These are phyloP conservation scores for Schrenkiella parvula DNA, from an alignment of 345 rosid genomes.

Conservation along the genomic window DNA sequence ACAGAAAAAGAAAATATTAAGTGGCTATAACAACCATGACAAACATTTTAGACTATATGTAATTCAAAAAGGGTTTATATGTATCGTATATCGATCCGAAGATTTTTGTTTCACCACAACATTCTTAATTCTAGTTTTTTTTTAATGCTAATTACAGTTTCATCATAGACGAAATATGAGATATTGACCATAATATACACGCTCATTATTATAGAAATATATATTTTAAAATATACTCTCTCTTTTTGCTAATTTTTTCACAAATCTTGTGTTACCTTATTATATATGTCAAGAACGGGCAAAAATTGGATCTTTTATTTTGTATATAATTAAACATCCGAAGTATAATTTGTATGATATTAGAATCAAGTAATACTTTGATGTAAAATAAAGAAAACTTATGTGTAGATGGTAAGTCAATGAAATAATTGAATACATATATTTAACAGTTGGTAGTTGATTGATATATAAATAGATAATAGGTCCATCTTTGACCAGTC, in stretches of 20 bases:
- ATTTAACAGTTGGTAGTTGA: constrained; percentile 18
- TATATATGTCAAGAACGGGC: background rate
- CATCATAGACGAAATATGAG: too few species aligned
- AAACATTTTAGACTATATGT: too few species aligned
- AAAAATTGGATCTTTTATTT: background rate
- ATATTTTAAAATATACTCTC: background rate
- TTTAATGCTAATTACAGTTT: too few species aligned
- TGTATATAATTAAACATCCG: background rate
- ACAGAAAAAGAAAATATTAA: background rate
- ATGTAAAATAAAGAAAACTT: background rate
- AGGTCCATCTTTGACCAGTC: background rate
- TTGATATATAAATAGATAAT: background rate
- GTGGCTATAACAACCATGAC: background rate
- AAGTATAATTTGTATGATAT: background rate
- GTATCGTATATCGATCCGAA: too few species aligned
- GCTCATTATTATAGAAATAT: too few species aligned
- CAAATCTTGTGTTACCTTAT: background rate
- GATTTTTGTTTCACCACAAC: too few species aligned
- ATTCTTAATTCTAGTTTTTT: too few species aligned
- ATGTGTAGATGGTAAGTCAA: background rate
- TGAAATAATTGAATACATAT: background rate
- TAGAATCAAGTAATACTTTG: background rate
- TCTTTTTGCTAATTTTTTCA: too few species aligned
- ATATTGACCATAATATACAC: background rate
- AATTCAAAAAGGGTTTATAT: too few species aligned